Conservation (phyloP, 208 protist species). For the Trypanosoma scelopori region DNA sequence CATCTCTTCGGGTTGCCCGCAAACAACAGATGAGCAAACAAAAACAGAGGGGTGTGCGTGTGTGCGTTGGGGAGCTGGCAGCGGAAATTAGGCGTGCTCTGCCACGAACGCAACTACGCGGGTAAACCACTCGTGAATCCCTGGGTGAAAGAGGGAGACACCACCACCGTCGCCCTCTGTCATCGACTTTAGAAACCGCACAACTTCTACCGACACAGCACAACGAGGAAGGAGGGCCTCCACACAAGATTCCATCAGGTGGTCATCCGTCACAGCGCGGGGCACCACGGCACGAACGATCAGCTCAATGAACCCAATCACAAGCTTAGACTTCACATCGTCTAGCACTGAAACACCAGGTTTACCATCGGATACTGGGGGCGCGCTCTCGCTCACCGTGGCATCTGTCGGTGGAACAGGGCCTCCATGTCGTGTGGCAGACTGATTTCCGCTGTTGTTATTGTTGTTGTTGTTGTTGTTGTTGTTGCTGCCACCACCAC, state of each 20-base stretch:
- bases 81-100: slow-evolving; percentile 4
- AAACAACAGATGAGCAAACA: slow-evolving; percentile 6
- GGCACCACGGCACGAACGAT: slow-evolving; percentile 50
- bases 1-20: too few relatives aligned
- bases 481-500: neutral
- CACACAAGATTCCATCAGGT: slow-evolving; percentile 54
- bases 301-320: slow-evolving; percentile 66
- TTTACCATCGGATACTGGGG: neutral
- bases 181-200: slow-evolving; percentile 59
- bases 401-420: neutral
- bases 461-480: neutral
- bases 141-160: slow-evolving; percentile 43
- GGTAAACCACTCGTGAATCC: slow-evolving; percentile 76
- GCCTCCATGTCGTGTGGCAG: too few relatives aligned
- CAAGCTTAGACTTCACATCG: slow-evolving; percentile 59
- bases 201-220: slow-evolving; percentile 41
- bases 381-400: neutral
- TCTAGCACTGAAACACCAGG: slow-evolving; percentile 38
- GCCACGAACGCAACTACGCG: slow-evolving; percentile 43
- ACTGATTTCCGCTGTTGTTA: too few relatives aligned
- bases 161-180: slow-evolving; percentile 22
- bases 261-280: slow-evolving; percentile 54
- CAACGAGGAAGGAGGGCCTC: slow-evolving; percentile 61
- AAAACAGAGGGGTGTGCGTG: too few relatives aligned
- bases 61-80: neutral